Conservation (phyloP, 116 monocot species). For the Iris pallida region DNA sequence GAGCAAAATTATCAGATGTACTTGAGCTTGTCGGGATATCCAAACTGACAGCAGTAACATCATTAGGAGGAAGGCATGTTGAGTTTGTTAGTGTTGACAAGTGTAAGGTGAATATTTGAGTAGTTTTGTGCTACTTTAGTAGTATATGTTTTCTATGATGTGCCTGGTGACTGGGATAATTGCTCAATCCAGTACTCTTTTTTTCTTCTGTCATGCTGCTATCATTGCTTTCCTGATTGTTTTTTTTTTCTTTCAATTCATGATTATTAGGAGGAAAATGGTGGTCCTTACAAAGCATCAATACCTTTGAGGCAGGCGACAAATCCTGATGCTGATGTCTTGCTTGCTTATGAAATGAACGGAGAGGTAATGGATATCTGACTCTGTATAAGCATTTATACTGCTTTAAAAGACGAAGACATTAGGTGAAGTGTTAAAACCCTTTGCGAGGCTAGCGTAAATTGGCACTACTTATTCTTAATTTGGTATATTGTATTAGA, state of each 20-base stretch:
- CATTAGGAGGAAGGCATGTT: slow-evolving; percentile 81
- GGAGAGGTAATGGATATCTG: slow-evolving; percentile 57
- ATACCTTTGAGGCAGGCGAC: slow-evolving; percentile 78
- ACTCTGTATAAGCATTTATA: neutral
- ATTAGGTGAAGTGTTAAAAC: too few species aligned
- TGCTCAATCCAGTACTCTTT: neutral
- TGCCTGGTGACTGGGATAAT: neutral
- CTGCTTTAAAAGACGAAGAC: too few species aligned
- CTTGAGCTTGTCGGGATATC: slow-evolving; percentile 81
- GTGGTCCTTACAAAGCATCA: slow-evolving; percentile 95
- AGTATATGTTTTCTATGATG: neutral
- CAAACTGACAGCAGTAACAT: slow-evolving; percentile 45
- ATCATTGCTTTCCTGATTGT: slow-evolving; percentile 1
- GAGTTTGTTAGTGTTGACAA: slow-evolving; percentile 89
- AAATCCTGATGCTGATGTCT: slow-evolving; percentile 88
- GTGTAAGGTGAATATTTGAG: slow-evolving; percentile 64
- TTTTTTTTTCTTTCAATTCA: slow-evolving; percentile 3
- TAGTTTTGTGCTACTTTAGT: neutral
- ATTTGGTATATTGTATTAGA: too few species aligned
- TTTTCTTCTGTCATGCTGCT: neutral
- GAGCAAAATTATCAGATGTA: slow-evolving; percentile 83
- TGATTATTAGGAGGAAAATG: slow-evolving; percentile 79
- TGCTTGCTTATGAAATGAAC: slow-evolving; percentile 99
- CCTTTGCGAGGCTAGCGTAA: too few species aligned
- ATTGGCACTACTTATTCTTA: too few species aligned